Base-by-base conservation (phyloP, 345 rosid species). In the Populus euphratica region DNA sequence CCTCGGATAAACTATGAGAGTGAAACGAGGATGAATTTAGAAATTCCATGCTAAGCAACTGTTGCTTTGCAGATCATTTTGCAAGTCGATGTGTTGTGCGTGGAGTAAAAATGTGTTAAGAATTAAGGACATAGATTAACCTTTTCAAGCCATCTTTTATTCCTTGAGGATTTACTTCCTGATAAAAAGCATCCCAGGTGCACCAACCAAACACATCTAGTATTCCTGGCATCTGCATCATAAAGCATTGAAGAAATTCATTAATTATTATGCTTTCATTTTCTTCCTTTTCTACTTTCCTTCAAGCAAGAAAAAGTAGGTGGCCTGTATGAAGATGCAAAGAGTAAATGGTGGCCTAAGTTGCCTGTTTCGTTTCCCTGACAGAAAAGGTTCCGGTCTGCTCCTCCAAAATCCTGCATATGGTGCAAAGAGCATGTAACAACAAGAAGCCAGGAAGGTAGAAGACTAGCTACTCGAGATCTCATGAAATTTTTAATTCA, bases 151-250 rank as follows among this genome's bases (percentile, higher is more conserved):
- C 91, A 29, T 86, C 87, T 81, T 68, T 85, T 54, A 90, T 88
- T 80, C 91, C 91, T 77, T 83, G 69, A 68, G 90, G 90, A 83
- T 86, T 85, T 67, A 88, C 91, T 27, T 76, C 76, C 2, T 78
- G 81, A 82, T 86, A 90, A 68, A 90, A 90, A 25, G 93, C 91
- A 86, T 88, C 88, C 93, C 90, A 90, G 29, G 90, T 88, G 85
- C 91, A 88, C 93, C 91, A 86, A 35, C 93, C 88, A 50, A 90
- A 90, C 80, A 88, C 86, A 78, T 88, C 90, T 35, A 86, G 61
- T 36, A 90, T 86, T 75, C 79, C 89, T 9, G 93, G 93, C 88
- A 78, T 78, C 91, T 88, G 87, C 85, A 85, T 23, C n/a, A 33
- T 29, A 49, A 17, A 61, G 68, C 36, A 79, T 73, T 33, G 47